Conservation (phyloP, 2,329 filamentous ascomycete species). For the Penicillium sclerotiorum region DNA sequence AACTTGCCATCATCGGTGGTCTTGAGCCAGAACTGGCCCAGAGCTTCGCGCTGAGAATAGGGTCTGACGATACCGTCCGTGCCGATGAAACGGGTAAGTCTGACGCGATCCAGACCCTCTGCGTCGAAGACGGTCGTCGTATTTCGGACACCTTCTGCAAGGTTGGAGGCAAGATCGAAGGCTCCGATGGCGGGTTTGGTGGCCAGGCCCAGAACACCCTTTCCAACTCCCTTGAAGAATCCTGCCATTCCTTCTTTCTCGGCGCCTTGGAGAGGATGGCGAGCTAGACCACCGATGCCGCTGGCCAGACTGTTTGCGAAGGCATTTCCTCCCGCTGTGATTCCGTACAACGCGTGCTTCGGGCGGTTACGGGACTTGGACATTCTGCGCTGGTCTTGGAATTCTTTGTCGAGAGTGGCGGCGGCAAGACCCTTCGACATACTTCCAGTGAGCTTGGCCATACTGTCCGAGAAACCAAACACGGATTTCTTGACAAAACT, state of each 20-base stretch:
- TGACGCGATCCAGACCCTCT: constrained; percentile 89
- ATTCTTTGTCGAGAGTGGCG: constrained; percentile 96
- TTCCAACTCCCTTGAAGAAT: constrained; percentile 97
- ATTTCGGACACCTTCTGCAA: constrained; percentile 96
- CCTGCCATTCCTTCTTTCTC: constrained; percentile 92
- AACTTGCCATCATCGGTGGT: constrained; percentile 96
- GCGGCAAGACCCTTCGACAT: constrained; percentile 95
- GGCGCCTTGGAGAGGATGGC: constrained; percentile 91
- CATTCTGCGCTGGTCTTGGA: constrained; percentile 94
- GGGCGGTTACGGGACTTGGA: constrained; percentile 89
- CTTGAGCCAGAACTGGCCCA: constrained; percentile 98
- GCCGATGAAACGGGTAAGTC: constrained; percentile 89
- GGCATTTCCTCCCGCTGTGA: constrained; percentile 92
- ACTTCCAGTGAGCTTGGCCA: constrained; percentile 96
- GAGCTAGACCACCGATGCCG: constrained; percentile 87
- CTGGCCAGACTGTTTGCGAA: constrained; percentile 91
- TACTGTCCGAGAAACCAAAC: constrained; percentile 94
- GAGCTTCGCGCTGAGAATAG: constrained; percentile 90
- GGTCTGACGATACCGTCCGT: constrained; percentile 91
- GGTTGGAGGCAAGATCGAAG: constrained; percentile 94
- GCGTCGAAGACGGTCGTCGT: constrained; percentile 98
- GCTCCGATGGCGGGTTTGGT: constrained; percentile 97
- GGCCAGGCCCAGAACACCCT: constrained; percentile 88
- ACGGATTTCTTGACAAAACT: constrained; percentile 99
- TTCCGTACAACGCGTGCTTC: constrained; percentile 95